Conservation (phyloP, 495 filamentous ascomycete species). For the Neohortaea acidophila region DNA sequence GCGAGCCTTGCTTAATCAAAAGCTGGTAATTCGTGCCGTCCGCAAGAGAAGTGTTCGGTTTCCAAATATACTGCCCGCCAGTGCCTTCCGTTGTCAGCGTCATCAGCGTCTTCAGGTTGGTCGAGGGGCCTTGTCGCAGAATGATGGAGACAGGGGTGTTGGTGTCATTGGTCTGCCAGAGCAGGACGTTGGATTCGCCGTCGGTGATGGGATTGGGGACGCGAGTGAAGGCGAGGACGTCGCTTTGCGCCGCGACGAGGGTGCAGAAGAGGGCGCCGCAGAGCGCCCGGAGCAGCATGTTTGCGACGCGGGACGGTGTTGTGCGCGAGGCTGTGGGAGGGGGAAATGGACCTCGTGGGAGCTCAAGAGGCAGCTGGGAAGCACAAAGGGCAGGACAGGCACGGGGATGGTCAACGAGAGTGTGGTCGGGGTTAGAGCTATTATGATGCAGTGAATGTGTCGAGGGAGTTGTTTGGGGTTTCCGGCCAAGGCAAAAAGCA, state of each 20-base stretch:
- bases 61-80: slow-evolving; percentile 21
- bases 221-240: slow-evolving; percentile 17
- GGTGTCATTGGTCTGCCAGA: slow-evolving; percentile 16
- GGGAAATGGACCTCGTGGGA: no score
- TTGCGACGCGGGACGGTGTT: no score
- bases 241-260: slow-evolving; percentile 20
- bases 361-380: no score
- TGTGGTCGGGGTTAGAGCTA: no score
- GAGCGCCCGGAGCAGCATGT: no score
- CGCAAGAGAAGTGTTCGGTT: slow-evolving; percentile 14
- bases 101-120: slow-evolving; percentile 17
- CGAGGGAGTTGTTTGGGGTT: no score
- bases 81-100: slow-evolving; percentile 19
- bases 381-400: no score
- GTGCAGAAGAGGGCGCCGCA: no score
- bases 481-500: no score
- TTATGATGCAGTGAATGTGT: no score
- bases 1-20: slow-evolving; percentile 23
- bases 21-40: slow-evolving; percentile 24
- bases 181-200: slow-evolving; percentile 10
- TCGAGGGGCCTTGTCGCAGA: slow-evolving; percentile 20
- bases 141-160: slow-evolving; percentile 21
- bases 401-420: no score
- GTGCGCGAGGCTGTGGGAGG: no score
- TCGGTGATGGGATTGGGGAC: slow-evolving; percentile 14